Evolutionary conservation across 305 asterid species (phyloP), one percentile per base, ranked within the genome.

Genomic region (Ajuga reptans): DNA sequence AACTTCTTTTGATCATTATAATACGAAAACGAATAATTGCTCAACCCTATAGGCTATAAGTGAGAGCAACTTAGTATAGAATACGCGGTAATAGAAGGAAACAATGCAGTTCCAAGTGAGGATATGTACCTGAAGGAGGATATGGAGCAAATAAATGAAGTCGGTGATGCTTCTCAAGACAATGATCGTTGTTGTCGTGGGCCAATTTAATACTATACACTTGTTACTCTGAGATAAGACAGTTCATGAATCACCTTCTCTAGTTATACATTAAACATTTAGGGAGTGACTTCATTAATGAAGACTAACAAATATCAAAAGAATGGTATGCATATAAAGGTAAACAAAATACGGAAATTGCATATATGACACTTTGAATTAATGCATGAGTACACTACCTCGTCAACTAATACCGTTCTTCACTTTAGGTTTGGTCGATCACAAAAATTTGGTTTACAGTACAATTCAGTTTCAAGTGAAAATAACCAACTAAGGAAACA

Each of bases 151-250:
- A 79, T 84, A 91, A 39, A 87, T 69, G 69, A 89, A 81, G 83
- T 91, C 97, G 16, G 95, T 82, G 63, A 83, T 52, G 84, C 93
- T 89, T 81, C 97, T 83, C 74, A 87, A 76, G 77, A 68, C 76
- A 57, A 87, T 80, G 53, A 87, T n/a, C 41, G 90, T 55, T 31
- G 78, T 86, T 68, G 90, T 80, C 84, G 84, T 56, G 62, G 89
- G 80, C 88, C 81, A 67, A 77, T 83, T 76, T 42, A 89, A 59
- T 6, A 78, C 80, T 53, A 91, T 87, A 78, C 97, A 91, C 73
- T 83, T 87, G 69, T 84, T 66, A 9, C 64, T 82, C 98, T 91
- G 46, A 81, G 75, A 74, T 11, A 67, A 27, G 72, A 37, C 31
- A 64, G 24, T 45, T 46, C 66, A 60, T 65, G 46, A 54, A 60